Evolutionary conservation across 441 rosid genomes (phyloP), one percentile per base, ranked within the genome.

Genomic region (Erysimum cheiri): DNA sequence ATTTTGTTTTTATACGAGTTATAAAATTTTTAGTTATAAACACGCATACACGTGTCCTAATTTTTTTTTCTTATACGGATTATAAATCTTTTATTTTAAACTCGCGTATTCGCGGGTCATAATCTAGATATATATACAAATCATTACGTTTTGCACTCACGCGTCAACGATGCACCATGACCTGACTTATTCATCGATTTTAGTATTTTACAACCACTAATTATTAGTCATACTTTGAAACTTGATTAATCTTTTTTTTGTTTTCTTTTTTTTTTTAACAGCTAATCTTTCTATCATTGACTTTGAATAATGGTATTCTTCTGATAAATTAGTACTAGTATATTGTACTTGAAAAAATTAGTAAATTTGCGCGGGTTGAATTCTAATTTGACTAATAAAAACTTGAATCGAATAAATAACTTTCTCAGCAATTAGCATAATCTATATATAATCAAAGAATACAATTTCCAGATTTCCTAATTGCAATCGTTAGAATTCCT

Each of bases 241-340:
- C 37, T 53, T 35, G 31, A 58, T 58, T 8, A n/a, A 41, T 14
- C 10, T 26, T 41, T 60, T n/a, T n/a, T n/a, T n/a, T n/a, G n/a
- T n/a, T n/a, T n/a, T n/a, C n/a, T n/a, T n/a, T n/a, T n/a, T n/a
- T n/a, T n/a, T n/a, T n/a, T n/a, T n/a, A n/a, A n/a, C n/a, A n/a
- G n/a, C n/a, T n/a, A n/a, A n/a, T n/a, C n/a, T n/a, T n/a, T n/a
- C 36, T 41, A 26, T 28, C 52, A 28, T 60, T 60, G 65, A 59
- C 64, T 31, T 54, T 1, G 37, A 32, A 3, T 0, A 28, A 28
- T 5, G 10, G 29, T 29, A 26, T 29, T 19, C 1, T 19, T 19
- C 22, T 19, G 19, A 22, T 22, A 22, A 0, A 22, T 52, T 28
- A 35, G 1, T 19, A 19, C 22, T 19, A 19, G 13, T 29, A 52